Percentiles rank a stretch among this genome's conserved stretches.
These are phyloP conservation scores for Botrytis pseudocinerea DNA, from an alignment of 2,329 filamentous ascomycete species.

Conservation along the genomic window DNA sequence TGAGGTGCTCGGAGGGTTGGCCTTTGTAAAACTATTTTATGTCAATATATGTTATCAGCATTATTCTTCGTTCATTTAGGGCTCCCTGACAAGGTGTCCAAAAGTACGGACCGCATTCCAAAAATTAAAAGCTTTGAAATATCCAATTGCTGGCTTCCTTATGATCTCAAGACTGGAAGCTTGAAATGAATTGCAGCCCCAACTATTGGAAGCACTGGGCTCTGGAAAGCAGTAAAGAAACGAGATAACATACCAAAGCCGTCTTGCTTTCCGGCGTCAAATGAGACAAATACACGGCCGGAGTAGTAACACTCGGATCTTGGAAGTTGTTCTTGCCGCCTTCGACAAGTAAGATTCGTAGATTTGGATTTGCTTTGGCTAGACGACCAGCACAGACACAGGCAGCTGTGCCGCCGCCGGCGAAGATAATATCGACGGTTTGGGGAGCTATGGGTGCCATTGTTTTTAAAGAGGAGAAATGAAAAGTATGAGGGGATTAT, in stretches of 20 bases:
- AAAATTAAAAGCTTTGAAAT: not conserved
- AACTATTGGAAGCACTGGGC: not conserved
- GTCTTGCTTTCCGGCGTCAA: constrained; percentile 51
- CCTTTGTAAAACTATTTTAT: constrained; percentile 51
- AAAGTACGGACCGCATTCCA: not conserved
- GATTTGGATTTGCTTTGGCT: constrained; percentile 50
- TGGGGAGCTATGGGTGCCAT: constrained; percentile 36
- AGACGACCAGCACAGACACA: constrained; percentile 53
- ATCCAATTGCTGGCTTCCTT: not conserved
- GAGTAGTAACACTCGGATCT: constrained; percentile 51
- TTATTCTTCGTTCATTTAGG: not conserved
- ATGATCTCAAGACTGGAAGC: not conserved
- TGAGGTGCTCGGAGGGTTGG: constrained; percentile 48
- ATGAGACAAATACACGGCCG: constrained; percentile 52
- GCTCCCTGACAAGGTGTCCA: not conserved
- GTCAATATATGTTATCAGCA: not conserved
- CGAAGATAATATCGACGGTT: constrained; percentile 54
- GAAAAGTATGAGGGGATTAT: not conserved
- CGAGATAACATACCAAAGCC: constrained; percentile 39
- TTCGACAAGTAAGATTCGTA: constrained; percentile 56
- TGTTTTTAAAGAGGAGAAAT: not conserved
- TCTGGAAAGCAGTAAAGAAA: not conserved
- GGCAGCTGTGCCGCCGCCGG: constrained; percentile 52
- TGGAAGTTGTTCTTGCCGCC: constrained; percentile 54
- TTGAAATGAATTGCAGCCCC: not conserved